phyloP scores from a whole-genome alignment of 768 basidiomycete genomes.

The Trametes cubensis region DNA sequence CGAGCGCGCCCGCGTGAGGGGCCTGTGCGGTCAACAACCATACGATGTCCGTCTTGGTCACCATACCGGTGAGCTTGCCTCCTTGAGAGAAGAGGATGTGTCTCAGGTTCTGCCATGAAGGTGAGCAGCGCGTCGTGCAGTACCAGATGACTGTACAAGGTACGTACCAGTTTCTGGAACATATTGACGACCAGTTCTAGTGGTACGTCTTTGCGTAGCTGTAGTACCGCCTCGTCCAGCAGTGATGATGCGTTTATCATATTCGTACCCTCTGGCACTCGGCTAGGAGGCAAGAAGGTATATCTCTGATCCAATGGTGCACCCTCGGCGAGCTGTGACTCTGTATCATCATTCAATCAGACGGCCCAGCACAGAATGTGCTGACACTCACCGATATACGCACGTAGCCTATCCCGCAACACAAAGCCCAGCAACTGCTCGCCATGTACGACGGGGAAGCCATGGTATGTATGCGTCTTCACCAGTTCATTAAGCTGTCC shows the following conservation, averaged over 20 bases:
- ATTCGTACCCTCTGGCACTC: slow-evolving; percentile 14
- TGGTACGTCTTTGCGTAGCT: slow-evolving; percentile 69
- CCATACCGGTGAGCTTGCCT: slow-evolving; percentile 63
- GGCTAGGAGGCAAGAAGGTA: slow-evolving; percentile 25
- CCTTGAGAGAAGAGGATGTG: slow-evolving; percentile 67
- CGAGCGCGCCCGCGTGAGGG: slow-evolving; percentile 47
- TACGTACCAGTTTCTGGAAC: slow-evolving; percentile 69
- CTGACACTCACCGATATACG: slow-evolving; percentile 37
- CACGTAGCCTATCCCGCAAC: slow-evolving; percentile 54
- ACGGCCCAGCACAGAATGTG: background rate
- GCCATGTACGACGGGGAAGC: slow-evolving; percentile 64
- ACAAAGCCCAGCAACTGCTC: slow-evolving; percentile 61
- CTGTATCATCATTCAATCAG: slow-evolving; percentile 21
- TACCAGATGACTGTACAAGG: slow-evolving; percentile 11
- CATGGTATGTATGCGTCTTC: slow-evolving; percentile 51
- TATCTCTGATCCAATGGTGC: slow-evolving; percentile 23
- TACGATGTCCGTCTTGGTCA: slow-evolving; percentile 70
- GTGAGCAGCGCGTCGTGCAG: background rate
- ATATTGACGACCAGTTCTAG: slow-evolving; percentile 71
- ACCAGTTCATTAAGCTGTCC: slow-evolving; percentile 53
- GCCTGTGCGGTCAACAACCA: slow-evolving; percentile 60
- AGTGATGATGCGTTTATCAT: slow-evolving; percentile 37
- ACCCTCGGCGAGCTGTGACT: slow-evolving; percentile 28
- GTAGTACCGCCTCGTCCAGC: slow-evolving; percentile 54
- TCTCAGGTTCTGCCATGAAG: slow-evolving; percentile 55